phyloP scores from a whole-genome alignment of 106 monocot genomes.

The Dendrobium officinale region DNA sequence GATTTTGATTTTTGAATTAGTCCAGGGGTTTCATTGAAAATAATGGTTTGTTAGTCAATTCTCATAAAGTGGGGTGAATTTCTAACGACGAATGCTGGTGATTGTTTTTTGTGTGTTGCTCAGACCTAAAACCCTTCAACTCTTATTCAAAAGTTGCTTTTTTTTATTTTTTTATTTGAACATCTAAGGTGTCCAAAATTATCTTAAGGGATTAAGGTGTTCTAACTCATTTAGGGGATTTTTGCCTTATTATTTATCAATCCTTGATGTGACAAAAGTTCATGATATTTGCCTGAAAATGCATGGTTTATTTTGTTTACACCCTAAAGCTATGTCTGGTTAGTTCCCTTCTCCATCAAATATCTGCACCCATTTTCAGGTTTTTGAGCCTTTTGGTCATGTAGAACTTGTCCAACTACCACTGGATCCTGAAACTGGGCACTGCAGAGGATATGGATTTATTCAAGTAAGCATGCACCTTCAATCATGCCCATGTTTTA shows the following conservation, averaged over 20 bases:
- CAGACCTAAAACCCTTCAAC: background rate
- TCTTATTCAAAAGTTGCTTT: background rate
- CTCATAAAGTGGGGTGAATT: background rate
- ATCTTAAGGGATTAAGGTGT: background rate
- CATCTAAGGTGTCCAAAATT: background rate
- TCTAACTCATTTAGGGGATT: background rate
- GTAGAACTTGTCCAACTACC: constrained; percentile 88
- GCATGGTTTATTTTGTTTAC: background rate
- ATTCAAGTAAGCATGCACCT: constrained; percentile 46
- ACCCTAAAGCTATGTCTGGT: too few species aligned
- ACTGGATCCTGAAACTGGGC: constrained; percentile 58
- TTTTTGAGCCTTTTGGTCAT: constrained; percentile 84
- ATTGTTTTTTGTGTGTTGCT: background rate
- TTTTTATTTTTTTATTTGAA: background rate
- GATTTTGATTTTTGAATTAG: background rate
- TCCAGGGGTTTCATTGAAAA: background rate
- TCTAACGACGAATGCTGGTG: background rate
- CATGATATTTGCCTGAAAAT: background rate
- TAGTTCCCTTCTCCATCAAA: background rate
- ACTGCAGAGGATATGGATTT: constrained; percentile 89
- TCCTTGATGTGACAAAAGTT: background rate
- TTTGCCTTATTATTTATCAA: background rate
- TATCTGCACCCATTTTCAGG: constrained; percentile 19
- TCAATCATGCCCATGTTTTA: background rate
- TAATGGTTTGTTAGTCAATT: background rate